phyloP scores from a whole-genome alignment of 1,284 basidiomycete species.

The Ustilago cynodontis region DNA sequence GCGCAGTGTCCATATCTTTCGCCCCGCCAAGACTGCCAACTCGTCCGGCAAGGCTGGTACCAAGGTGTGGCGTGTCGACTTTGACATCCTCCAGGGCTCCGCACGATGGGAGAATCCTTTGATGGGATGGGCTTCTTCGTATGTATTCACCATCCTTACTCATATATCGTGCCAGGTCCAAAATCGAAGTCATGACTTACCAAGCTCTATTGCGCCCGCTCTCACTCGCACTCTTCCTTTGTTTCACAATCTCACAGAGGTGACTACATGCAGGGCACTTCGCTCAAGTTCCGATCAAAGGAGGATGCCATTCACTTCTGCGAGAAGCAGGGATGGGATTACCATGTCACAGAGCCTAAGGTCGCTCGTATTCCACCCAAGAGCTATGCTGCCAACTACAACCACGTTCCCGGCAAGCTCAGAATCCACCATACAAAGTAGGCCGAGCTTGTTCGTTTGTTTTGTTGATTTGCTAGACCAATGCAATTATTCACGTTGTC shows the following conservation, averaged over 20 bases:
- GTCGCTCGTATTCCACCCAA: slow-evolving; percentile 74
- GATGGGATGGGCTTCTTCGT: slow-evolving; percentile 86
- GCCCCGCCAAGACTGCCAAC: slow-evolving; percentile 93
- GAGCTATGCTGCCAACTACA: slow-evolving; percentile 85
- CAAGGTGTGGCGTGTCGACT: slow-evolving; percentile 93
- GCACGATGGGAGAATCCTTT: slow-evolving; percentile 99
- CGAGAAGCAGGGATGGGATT: slow-evolving; percentile 70
- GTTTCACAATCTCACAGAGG: slow-evolving; percentile 74
- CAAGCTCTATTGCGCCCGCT: not conserved
- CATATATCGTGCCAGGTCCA: not conserved
- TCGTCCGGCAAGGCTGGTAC: slow-evolving; percentile 89
- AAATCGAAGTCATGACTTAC: not conserved
- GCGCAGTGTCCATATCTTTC: slow-evolving; percentile 90
- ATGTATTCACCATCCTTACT: slow-evolving; percentile 15
- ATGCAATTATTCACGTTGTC: slow-evolving; percentile 2
- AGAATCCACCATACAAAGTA: slow-evolving; percentile 93
- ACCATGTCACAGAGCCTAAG: slow-evolving; percentile 71
- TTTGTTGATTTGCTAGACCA: slow-evolving; percentile 12
- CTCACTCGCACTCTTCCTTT: not conserved
- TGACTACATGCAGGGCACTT: slow-evolving; percentile 96
- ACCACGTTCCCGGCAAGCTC: slow-evolving; percentile 84
- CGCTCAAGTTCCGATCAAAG: slow-evolving; percentile 86
- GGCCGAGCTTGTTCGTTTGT: slow-evolving; percentile 29
- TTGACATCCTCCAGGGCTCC: slow-evolving; percentile 86
- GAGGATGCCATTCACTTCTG: slow-evolving; percentile 93